phyloP scores from a whole-genome alignment of 2,329 filamentous ascomycete genomes.

The Cyphellophora attinorum region DNA sequence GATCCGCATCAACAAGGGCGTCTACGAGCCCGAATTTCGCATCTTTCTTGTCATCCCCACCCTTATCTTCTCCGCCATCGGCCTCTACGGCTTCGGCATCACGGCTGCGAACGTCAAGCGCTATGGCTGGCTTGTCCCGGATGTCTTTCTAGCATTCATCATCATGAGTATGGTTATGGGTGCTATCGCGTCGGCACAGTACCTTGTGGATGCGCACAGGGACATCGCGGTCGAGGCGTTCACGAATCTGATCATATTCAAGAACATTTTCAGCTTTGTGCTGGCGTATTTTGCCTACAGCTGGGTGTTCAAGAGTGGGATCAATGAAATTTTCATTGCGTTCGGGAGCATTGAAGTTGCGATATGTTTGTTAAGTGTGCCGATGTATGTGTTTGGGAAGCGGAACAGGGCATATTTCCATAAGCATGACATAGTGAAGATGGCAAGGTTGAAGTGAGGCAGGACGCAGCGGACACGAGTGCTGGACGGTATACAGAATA shows the following conservation, averaged over 20 bases:
- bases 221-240: constrained; percentile 80
- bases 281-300: constrained; percentile 76
- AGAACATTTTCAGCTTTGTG: constrained; percentile 84
- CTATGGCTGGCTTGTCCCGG: constrained; percentile 64
- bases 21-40: constrained; percentile 88
- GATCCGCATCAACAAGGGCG: constrained; percentile 64
- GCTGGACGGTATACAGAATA: not conserved
- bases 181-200: constrained; percentile 73
- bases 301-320: constrained; percentile 59
- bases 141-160: constrained; percentile 75
- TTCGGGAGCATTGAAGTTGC: constrained; percentile 69
- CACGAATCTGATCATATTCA: constrained; percentile 84
- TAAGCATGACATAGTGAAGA: constrained; percentile 59
- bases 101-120: constrained; percentile 51
- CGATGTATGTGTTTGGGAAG: constrained; percentile 72
- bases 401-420: constrained; percentile 65
- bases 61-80: constrained; percentile 65
- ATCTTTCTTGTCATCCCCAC: constrained; percentile 76
- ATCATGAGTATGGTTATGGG: constrained; percentile 89
- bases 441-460: constrained; percentile 28
- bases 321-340: constrained; percentile 54
- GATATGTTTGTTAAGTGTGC: constrained; percentile 65
- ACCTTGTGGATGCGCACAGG: constrained; percentile 90
- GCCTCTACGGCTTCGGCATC: constrained; percentile 76
- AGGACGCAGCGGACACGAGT: not conserved